These are phyloP conservation scores for Wickerhamomyces queroliae DNA, from an alignment of 805 yeast species.

Conservation along the genomic window DNA sequence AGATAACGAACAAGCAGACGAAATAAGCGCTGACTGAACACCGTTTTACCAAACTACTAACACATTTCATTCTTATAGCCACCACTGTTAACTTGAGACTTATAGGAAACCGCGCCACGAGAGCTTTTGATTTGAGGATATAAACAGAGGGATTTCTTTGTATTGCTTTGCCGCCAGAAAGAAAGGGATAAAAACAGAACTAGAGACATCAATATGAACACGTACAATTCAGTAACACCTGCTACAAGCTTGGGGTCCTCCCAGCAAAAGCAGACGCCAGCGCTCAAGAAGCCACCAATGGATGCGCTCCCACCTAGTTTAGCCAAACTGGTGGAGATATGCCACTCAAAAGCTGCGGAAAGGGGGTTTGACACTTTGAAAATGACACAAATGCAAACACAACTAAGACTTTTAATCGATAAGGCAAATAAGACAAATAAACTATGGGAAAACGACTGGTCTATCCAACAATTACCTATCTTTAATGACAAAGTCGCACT, in stretches of 20 bases:
- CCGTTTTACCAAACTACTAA: too few relatives aligned
- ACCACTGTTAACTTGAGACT: too few relatives aligned
- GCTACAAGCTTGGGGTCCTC: slow-evolving; percentile 1
- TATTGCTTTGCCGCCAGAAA: too few relatives aligned
- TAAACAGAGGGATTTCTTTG: too few relatives aligned
- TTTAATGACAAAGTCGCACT: slow-evolving; percentile 8
- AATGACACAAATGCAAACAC: slow-evolving; percentile 15
- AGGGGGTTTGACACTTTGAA: slow-evolving; percentile 7
- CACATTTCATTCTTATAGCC: too few relatives aligned
- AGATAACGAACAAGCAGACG: too few relatives aligned
- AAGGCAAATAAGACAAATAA: slow-evolving; percentile 18
- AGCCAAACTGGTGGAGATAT: slow-evolving; percentile 16
- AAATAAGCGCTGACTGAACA: too few relatives aligned
- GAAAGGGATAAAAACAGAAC: neutral
- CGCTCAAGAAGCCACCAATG: neutral
- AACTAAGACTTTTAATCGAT: slow-evolving; percentile 21
- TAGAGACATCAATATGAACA: neutral
- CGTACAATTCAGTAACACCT: slow-evolving; percentile 6
- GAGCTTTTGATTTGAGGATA: too few relatives aligned
- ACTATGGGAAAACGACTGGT: slow-evolving; percentile 23
- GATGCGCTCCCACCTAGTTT: slow-evolving; percentile 13
- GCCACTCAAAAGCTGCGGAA: slow-evolving; percentile 15
- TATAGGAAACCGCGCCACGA: too few relatives aligned
- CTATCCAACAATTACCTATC: slow-evolving; percentile 19
- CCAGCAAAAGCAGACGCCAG: neutral